Evolutionary conservation across 257 asterid species (phyloP).

Genomic region (Solanum virginianum): DNA sequence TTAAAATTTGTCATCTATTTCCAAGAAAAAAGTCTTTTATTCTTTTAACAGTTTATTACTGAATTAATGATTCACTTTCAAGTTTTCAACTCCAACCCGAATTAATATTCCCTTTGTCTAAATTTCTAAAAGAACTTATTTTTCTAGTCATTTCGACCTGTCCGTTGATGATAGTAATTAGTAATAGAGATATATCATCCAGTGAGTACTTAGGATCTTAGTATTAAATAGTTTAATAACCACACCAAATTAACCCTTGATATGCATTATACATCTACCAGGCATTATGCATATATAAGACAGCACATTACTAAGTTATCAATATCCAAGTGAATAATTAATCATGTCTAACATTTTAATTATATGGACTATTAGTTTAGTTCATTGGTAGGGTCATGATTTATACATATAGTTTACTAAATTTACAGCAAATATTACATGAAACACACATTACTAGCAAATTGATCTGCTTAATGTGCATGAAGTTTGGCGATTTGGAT

Average conservation of each 20-base stretch:
- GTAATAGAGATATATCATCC: background rate
- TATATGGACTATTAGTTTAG: too few species aligned
- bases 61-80: background rate
- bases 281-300: background rate
- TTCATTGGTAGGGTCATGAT: background rate
- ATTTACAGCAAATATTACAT: too few species aligned
- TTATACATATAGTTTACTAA: too few species aligned
- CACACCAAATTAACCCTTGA: background rate
- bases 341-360: background rate
- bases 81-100: background rate
- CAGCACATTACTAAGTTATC: background rate
- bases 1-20: background rate
- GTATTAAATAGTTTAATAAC: background rate
- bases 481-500: background rate
- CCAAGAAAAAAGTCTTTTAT: background rate
- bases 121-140: background rate
- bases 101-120: background rate
- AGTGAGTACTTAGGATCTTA: background rate
- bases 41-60: background rate
- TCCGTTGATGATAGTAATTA: background rate
- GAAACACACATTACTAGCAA: too few species aligned
- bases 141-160: background rate
- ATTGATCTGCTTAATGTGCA: too few species aligned
- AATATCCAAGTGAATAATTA: background rate
- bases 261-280: background rate